Base-by-base conservation (phyloP, 306 rosid genomes). In the Pterocarpus macrocarpus region DNA sequence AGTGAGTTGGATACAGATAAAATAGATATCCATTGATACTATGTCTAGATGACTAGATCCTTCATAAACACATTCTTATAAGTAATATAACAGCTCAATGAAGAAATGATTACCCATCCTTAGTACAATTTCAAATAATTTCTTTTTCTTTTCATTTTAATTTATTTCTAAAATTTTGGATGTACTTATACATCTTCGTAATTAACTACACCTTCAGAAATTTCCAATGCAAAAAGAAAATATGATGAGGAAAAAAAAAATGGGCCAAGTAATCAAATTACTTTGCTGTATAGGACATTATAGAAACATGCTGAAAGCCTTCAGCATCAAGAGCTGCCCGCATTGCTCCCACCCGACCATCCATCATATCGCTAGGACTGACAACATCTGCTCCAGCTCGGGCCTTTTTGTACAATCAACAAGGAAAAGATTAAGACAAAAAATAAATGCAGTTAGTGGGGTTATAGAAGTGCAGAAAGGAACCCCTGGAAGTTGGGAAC, bases 281-380 rank as follows among this genome's bases (percentile, higher is more conserved):
- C 99, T 95, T 95, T 74, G 99, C 97, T 4, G 97, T 95, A 69
- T 92, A 95, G 62, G 99, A 93, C 98, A 95, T 92, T 85, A 95
- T 90, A 57, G 94, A 89, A 81, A 95, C 99, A 76, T 93, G 91
- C 71, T 92, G 88, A 88, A 91, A 95, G 75, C 99, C 99, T 85
- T 93, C 98, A 69, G 97, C 94, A 88, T 95, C 98, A 17, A 93
- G 98, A 86, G 97, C 98, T 45, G 85, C 83, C 56, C 98, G 89
- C 81, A 95, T 71, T 62, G 99, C 98, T 82, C 99, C 99, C 8
- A 93, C 94, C 45, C 97, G 90, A 47, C 99, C 98, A 63, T 95
- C 98, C 99, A 95, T 95, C 99, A 95, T 95, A 85, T 95, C 99
- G 78, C 98, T 93, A 4, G 99, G 99, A 86, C 99, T 93, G 82